Evolutionary conservation across 768 basidiomycete species (phyloP), one percentile per base, ranked within the genome.

Genomic region (Pluteus cervinus): DNA sequence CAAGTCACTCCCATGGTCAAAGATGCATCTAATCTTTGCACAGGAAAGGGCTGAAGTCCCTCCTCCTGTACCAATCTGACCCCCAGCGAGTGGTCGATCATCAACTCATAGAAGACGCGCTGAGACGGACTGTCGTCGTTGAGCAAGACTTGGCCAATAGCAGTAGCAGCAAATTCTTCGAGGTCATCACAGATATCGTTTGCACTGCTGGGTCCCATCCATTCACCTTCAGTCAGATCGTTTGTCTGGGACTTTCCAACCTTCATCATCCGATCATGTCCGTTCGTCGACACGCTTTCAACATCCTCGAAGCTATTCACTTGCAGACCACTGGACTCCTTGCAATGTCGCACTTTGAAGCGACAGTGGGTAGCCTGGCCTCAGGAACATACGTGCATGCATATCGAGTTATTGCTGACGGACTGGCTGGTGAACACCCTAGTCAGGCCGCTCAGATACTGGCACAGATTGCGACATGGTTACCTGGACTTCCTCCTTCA

Each of bases 181-280:
- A 87, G 50, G 79, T 83, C 21, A 63, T 93, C 4, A 73, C 77
- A 2, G 83, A 87, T 24, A 71, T 85, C 14, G 65, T 91, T 16
- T 72, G 75, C 53, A 70, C 66, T 15, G 51, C 50, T 9, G 66
- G 72, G 16, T 56, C 54, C 18, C 83, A 79, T 50, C 66, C 69
- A 33, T 87, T 84, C 55, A 72, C 73, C 4, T 86, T 90, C 51
- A 68, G 79, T 17, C 89, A 94, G 52, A 63, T 77, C 10, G 71
- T 76, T 16, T 89, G 81, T 49, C 67, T 94, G 10, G 86, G 83
- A 2, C 61, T 96, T 14, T 81, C 86, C 14, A 96, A 96, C 58
- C 71, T 97, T 7, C 82, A 86, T 22, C 84, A 93, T 54, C 73
- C 78, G 3, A 67, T 74, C 16, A 45, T 69, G 6, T 61, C 67